Base-by-base conservation (phyloP, 1,284 basidiomycete species). In the Coniophora puteana region DNA sequence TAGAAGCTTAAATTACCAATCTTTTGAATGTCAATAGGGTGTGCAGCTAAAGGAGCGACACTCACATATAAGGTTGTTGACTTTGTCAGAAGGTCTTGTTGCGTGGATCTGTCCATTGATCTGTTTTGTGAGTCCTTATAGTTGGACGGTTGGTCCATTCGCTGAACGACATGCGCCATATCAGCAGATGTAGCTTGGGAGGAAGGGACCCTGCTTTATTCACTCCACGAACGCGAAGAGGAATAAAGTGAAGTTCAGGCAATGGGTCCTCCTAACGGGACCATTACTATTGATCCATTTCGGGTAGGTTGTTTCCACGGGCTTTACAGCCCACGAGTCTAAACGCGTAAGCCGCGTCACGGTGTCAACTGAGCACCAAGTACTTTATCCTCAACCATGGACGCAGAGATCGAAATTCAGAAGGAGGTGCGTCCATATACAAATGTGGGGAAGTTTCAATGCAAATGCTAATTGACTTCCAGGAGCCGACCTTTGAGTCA, bases 1-100 rank as follows among this genome's bases (percentile, higher is more conserved):
- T 90, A 96, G 67, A 95, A 97, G 68, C 91, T 93, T 61, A 98
- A 71, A 65, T 98, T 97, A 57, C 94, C 96, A 57, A 99, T 85
- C 80, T 97, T 44, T 41, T 24, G 38, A 14, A n/a, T 30, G 13
- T 28, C 10, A 28, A 33, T 29, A 12, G 43, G 38, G 25, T 27
- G 20, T 17, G 32, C 12, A 23, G 13, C 28, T 17, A 24, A 23
- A 12, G 29, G 22, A 28, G 32, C 33, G 20, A 29, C 25, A 70
- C 80, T 47, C 61, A 89, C 87, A 58, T 90, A 90, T 50, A 90
- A 69, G 4, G 87, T 90, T 25, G 80, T 77, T 13, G 87, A 88
- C 55, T 80, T 86, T 30, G 72, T 56, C 34, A 90, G 75, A 16
- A 86, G 52, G 5, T 89, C 85, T 52, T 78, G 73, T 54, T 89